phyloP scores from a whole-genome alignment of 2,329 filamentous ascomycete species.

The Trichoderma brevicompactum region DNA sequence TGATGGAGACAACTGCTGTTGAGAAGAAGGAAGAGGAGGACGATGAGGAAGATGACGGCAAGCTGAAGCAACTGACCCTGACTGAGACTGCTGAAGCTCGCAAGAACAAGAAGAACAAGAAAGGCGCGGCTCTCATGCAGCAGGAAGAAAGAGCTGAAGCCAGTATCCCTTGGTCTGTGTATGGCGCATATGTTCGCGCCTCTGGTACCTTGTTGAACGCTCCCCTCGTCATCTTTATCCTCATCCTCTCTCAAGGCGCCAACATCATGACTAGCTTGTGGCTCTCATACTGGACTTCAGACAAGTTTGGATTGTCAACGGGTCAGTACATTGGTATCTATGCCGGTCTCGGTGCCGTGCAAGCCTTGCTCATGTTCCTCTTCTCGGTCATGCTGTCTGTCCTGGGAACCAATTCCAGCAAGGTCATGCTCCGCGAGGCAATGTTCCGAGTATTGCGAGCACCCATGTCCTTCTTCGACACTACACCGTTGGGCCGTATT shows the following conservation, averaged over 20 bases:
- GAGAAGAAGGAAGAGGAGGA: conserved; percentile 63
- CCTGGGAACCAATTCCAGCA: conserved; percentile 80
- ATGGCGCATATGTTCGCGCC: conserved; percentile 75
- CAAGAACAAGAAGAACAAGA: conserved; percentile 61
- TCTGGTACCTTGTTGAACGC: conserved; percentile 73
- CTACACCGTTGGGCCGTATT: conserved; percentile 90
- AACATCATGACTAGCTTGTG: conserved; percentile 90
- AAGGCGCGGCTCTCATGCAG: conserved; percentile 71
- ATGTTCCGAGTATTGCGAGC: conserved; percentile 75
- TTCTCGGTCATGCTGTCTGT: conserved; percentile 81
- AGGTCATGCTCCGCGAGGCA: conserved; percentile 77
- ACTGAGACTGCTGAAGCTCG: conserved; percentile 49
- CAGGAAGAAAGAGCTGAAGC: conserved; percentile 69
- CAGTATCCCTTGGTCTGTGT: conserved; percentile 80
- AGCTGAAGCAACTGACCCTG: conserved; percentile 47
- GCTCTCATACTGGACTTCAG: conserved; percentile 91
- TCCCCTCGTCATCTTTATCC: conserved; percentile 63
- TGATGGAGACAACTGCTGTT: conserved; percentile 84
- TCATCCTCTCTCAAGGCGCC: conserved; percentile 75
- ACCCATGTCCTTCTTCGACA: conserved; percentile 94
- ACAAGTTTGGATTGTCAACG: conserved; percentile 69
- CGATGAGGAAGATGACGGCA: conserved; percentile 51
- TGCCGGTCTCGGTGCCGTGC: conserved; percentile 70
- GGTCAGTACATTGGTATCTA: conserved; percentile 75
- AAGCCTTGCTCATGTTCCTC: conserved; percentile 75